Conservation (phyloP, 306 rosid genomes). For the Cicer arietinum region DNA sequence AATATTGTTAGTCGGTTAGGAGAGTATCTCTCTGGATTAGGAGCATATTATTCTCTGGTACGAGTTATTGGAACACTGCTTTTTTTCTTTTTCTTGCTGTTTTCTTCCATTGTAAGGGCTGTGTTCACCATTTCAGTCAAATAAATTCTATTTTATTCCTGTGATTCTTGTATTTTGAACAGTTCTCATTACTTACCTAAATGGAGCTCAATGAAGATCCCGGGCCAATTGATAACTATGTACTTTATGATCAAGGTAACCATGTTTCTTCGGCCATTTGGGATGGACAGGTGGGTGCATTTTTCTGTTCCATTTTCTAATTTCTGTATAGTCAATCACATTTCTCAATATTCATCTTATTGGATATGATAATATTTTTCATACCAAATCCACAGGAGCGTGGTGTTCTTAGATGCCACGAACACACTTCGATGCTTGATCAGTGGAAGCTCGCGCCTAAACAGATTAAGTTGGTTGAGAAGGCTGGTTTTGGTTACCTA, state of each 20-base stretch:
- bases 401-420: slow-evolving; percentile 92
- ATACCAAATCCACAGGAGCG: slow-evolving; percentile 67
- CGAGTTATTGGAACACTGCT: too few species aligned
- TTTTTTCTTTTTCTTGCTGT: too few species aligned
- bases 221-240: slow-evolving; percentile 73
- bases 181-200: slow-evolving; percentile 38
- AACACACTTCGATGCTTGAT: slow-evolving; percentile 92
- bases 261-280: slow-evolving; percentile 94
- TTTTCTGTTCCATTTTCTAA: slow-evolving; percentile 16
- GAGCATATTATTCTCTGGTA: too few species aligned
- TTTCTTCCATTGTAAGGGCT: too few species aligned
- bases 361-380: slow-evolving; percentile 9
- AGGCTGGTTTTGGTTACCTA: slow-evolving; percentile 82
- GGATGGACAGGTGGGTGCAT: slow-evolving; percentile 80
- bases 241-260: slow-evolving; percentile 91
- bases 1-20: too few species aligned
- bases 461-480: slow-evolving; percentile 83
- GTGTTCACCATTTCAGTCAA: too few species aligned
- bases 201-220: slow-evolving; percentile 77
- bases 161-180: slow-evolving; percentile 37
- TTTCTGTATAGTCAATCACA: background rate
- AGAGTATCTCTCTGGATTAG: too few species aligned
- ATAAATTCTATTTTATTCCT: background rate
- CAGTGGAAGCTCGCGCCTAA: slow-evolving; percentile 83
- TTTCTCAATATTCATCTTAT: slow-evolving; percentile 4